Conservation (phyloP, 2,329 filamentous ascomycete genomes). For the Mycogone perniciosa region DNA sequence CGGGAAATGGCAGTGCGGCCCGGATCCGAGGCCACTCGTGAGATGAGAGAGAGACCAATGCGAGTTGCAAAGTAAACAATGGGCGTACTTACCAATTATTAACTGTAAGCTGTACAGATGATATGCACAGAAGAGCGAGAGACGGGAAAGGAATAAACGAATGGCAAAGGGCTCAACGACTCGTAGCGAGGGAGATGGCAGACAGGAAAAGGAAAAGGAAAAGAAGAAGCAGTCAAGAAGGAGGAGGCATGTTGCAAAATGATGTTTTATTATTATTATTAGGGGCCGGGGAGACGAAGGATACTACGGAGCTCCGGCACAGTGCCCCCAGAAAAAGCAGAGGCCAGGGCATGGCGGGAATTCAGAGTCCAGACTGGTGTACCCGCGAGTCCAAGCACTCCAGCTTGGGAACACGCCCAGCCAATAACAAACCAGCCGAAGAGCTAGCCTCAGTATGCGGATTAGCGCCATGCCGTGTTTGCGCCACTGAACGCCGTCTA, state of each 20-base stretch:
- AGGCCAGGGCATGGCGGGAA: constrained; percentile 5
- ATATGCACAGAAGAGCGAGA: neutral
- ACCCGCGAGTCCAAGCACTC: too few relatives aligned
- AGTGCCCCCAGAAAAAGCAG: constrained; percentile 4
- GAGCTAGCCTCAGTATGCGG: constrained; percentile 10
- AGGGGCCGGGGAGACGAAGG: neutral
- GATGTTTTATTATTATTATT: constrained; percentile 8
- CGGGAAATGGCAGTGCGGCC: too few relatives aligned
- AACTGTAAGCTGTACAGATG: too few relatives aligned
- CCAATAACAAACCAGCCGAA: constrained; percentile 3
- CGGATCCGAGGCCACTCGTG: too few relatives aligned
- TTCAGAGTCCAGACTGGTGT: constrained; percentile 3
- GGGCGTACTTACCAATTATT: too few relatives aligned
- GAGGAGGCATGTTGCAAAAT: constrained; percentile 5
- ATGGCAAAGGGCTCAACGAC: too few relatives aligned
- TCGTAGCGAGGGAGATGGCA: neutral
- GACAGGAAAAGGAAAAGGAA: neutral
- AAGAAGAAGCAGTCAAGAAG: constrained; percentile 4
- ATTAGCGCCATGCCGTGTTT: constrained; percentile 11
- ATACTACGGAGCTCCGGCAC: constrained; percentile 8
- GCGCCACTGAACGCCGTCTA: constrained; percentile 5
- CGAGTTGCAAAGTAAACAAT: too few relatives aligned
- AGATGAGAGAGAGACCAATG: too few relatives aligned
- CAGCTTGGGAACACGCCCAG: neutral
- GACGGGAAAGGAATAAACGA: neutral